Evolutionary conservation across 176 grass and related monocot genomes (phyloP).

Genomic region (Metroxylon sagu): DNA sequence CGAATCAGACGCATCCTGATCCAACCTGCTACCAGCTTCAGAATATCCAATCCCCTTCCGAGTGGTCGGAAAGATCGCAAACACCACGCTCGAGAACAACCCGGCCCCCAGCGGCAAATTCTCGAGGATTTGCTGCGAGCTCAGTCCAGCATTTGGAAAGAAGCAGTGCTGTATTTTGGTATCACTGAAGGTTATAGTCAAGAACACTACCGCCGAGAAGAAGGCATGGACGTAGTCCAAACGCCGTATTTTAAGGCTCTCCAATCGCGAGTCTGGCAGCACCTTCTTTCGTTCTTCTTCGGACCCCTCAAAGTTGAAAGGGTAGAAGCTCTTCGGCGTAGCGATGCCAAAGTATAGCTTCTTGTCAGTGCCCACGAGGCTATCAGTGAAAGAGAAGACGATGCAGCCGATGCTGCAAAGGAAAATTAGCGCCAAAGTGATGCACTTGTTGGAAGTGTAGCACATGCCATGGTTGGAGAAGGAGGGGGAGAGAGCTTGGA

Average conservation of each 20-base stretch:
- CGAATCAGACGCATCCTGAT: too few species aligned
- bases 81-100: conserved; percentile 23
- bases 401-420: conserved; percentile 3
- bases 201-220: conserved; percentile 28
- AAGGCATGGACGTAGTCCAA: conserved; percentile 31
- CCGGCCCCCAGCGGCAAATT: conserved; percentile 26
- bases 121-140: background rate
- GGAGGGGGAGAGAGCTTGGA: conserved; percentile 2
- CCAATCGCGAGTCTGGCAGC: too few species aligned
- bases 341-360: conserved; percentile 14
- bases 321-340: conserved; percentile 18
- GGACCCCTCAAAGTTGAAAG: conserved; percentile 19
- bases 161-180: conserved; percentile 19
- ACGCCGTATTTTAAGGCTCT: background rate
- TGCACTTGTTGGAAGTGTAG: conserved; percentile 13
- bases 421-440: conserved; percentile 5
- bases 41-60: conserved; percentile 26
- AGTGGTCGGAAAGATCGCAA: conserved; percentile 25
- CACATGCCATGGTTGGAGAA: conserved; percentile 2
- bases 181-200: conserved; percentile 31
- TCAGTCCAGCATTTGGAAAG: background rate
- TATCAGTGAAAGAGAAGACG: conserved; percentile 31
- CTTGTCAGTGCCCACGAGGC: conserved; percentile 2
- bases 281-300: background rate
- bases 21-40: background rate